phyloP scores from a whole-genome alignment of 176 grass and related monocot genomes.

The Secale cereale region DNA sequence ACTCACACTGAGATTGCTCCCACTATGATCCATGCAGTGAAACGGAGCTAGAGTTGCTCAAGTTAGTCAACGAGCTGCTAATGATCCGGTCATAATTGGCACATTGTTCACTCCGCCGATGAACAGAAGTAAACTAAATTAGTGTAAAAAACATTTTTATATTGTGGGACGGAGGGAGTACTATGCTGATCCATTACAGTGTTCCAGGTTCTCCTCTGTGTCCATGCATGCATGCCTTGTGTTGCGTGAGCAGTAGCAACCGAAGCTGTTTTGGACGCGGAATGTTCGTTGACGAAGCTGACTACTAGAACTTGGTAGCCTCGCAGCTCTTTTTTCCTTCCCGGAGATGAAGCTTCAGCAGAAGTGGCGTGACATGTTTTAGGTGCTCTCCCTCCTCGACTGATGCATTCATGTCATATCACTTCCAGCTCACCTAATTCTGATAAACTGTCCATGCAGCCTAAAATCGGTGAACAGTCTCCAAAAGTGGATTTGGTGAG shows the following conservation, averaged over 20 bases:
- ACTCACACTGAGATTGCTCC: neutral
- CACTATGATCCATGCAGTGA: neutral
- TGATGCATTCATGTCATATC: slow-evolving; percentile 3
- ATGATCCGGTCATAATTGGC: slow-evolving; percentile 15
- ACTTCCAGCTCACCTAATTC: slow-evolving; percentile 6
- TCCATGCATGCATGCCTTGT: neutral
- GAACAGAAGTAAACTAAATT: neutral
- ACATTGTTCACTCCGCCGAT: neutral
- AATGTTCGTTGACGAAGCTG: neutral
- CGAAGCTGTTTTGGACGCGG: neutral
- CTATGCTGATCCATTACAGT: neutral
- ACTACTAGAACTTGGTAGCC: neutral
- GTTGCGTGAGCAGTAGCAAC: neutral
- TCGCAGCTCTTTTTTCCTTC: neutral
- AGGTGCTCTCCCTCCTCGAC: neutral
- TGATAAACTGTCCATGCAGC: neutral
- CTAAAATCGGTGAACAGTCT: slow-evolving; percentile 4
- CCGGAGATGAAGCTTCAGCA: neutral
- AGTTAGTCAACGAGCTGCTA: neutral
- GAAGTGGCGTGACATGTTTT: neutral
- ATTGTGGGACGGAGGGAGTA: too few species aligned
- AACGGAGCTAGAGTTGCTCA: neutral
- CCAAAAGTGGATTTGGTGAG: slow-evolving; percentile 1
- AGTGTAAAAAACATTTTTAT: too few species aligned
- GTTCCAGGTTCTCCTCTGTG: too few species aligned